Evolutionary conservation across 2,329 filamentous ascomycete genomes (phyloP).

Genomic region (Alternaria arbusti): DNA sequence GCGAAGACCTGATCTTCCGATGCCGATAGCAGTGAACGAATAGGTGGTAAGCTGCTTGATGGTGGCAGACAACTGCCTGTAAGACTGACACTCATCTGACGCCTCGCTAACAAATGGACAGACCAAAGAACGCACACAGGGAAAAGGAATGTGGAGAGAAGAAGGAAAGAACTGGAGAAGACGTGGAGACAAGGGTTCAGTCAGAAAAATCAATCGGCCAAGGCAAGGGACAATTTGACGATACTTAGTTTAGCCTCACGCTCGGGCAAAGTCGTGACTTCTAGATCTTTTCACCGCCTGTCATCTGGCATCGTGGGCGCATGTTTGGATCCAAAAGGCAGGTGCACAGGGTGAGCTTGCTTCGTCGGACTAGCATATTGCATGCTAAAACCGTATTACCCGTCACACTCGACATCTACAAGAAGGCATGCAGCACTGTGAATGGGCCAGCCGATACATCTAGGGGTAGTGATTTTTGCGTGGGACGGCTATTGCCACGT

Average conservation of each 20-base stretch:
- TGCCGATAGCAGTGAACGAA: slow-evolving; percentile 28
- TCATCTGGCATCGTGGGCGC: slow-evolving; percentile 31
- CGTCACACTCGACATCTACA: not conserved
- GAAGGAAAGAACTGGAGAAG: slow-evolving; percentile 19
- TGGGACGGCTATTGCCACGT: slow-evolving; percentile 17
- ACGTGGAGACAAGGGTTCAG: slow-evolving; percentile 21
- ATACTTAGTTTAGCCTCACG: slow-evolving; percentile 35
- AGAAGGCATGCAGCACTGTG: not conserved
- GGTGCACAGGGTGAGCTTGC: not conserved
- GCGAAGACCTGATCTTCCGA: slow-evolving; percentile 30
- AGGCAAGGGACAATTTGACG: slow-evolving; percentile 15
- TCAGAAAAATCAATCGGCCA: not conserved
- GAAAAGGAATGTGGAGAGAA: slow-evolving; percentile 9
- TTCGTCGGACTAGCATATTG: not conserved
- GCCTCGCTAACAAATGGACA: slow-evolving; percentile 2
- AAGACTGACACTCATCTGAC: slow-evolving; percentile 35
- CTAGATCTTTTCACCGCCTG: slow-evolving; percentile 43
- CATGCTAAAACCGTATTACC: not conserved
- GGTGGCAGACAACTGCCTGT: slow-evolving; percentile 38
- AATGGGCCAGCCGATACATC: not conserved
- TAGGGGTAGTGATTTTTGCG: slow-evolving; percentile 1
- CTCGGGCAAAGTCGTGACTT: slow-evolving; percentile 32
- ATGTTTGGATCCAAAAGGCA: slow-evolving; percentile 3
- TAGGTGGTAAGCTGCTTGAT: slow-evolving; percentile 41
- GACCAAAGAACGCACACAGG: slow-evolving; percentile 4